Conservation (phyloP, 345 rosid genomes). For the Salix caprea region DNA sequence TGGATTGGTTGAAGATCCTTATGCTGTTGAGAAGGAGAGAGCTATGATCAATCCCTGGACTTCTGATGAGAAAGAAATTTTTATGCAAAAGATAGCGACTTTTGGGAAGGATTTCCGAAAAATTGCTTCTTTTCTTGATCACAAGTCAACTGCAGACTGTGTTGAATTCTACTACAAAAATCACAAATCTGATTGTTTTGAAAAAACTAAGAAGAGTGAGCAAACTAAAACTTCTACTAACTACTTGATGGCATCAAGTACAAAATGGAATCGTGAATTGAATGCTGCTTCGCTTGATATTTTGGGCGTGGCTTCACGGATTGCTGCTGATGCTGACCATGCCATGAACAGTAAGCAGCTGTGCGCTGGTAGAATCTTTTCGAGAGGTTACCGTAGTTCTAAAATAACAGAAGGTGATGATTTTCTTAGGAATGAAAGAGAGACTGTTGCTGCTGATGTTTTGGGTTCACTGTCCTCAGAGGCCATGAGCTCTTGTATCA, state of each 20-base stretch:
- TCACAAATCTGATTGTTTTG: conserved; percentile 88
- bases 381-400: conserved; percentile 42
- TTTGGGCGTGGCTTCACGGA: conserved; percentile 67
- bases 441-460: conserved; percentile 79
- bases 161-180: conserved; percentile 95
- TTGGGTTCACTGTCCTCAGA: conserved; percentile 79
- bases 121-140: conserved; percentile 79
- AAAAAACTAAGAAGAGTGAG: conserved; percentile 75
- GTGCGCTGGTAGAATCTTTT: conserved; percentile 39
- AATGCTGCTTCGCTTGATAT: conserved; percentile 73
- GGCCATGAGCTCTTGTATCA: conserved; percentile 79
- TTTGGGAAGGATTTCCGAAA: conserved; percentile 83
- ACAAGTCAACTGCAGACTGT: conserved; percentile 94
- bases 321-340: conserved; percentile 66
- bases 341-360: conserved; percentile 29
- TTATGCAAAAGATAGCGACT: conserved; percentile 62
- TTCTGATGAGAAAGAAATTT: conserved; percentile 66
- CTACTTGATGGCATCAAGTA: conserved; percentile 58
- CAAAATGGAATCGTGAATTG: conserved; percentile 64
- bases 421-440: conserved; percentile 49
- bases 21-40: conserved; percentile 81
- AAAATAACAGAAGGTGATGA: conserved; percentile 38
- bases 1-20: conserved; percentile 90
- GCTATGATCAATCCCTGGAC: conserved; percentile 87
- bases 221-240: conserved; percentile 52